Base-by-base conservation (phyloP, 306 rosid genomes). In the Vachellia pachyceras region DNA sequence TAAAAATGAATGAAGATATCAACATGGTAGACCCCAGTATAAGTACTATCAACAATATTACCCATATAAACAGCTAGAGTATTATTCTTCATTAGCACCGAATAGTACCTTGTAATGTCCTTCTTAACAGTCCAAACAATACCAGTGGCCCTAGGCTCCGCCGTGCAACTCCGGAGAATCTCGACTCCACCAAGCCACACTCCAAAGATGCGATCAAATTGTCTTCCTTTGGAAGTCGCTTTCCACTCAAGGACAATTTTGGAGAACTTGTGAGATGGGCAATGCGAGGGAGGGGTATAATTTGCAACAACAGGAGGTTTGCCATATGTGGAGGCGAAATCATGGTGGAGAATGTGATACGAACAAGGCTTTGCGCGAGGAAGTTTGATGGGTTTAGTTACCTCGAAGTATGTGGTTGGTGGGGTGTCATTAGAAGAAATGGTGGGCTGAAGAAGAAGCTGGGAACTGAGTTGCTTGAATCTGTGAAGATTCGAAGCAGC, bases 151-250 rank as follows among this genome's bases (percentile, higher is more conserved):
- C 81, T 87, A 20, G 98, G 97, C 79, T 95, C 99, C 2, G 98
- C 98, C 0, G 97, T 90, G 79, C 97, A 95, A 88, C 99, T 91
- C 60, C 99, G 87, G 10, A 95, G 90, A 29, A 95, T 84, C 89
- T 95, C 98, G 50, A 89, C 94, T 8, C 99, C 99, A 35, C 90
- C 88, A 9, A 91, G 92, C 90, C 95, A 91, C 6, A 89, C 85
- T 25, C 95, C 95, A 33, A 91, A 91, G 74, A 91, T 91, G 23
- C 92, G 83, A 44, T 91, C 95, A 20, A 69, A 91, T 41, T 89
- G 95, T 50, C 89, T 80, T 25, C 92, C 95, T 79, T 50, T 81
- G 54, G 84, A 84, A 29, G 88, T 83, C 11, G 92, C 89, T 6
- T 67, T 80, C 92, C 92, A 89, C 41, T 87, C 88, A 7, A 91